Evolutionary conservation across 169 alveolate species (phyloP).

Genomic region (Amoebophrya sp.): DNA sequence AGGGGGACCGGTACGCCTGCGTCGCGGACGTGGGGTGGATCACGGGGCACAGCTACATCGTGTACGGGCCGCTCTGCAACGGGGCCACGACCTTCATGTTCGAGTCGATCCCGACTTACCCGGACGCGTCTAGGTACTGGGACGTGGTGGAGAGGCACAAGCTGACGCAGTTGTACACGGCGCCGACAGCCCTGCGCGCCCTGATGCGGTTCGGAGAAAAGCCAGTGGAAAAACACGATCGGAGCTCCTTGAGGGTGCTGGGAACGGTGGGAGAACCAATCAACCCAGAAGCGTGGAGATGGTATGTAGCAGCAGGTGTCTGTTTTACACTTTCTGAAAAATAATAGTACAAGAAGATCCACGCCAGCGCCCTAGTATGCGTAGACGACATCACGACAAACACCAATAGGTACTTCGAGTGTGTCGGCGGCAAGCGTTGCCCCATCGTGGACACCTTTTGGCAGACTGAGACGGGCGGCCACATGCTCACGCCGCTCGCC

Average conservation of each 20-base stretch:
- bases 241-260: slow-evolving; percentile 46
- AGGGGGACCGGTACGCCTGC: slow-evolving; percentile 77
- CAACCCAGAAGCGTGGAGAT: slow-evolving; percentile 85
- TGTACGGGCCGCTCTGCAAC: slow-evolving; percentile 85
- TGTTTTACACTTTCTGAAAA: too few relatives aligned
- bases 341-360: too few relatives aligned
- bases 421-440: slow-evolving; percentile 37
- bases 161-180: slow-evolving; percentile 81
- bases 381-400: too few relatives aligned
- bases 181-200: slow-evolving; percentile 94
- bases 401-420: background rate
- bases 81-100: slow-evolving; percentile 82
- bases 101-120: slow-evolving; percentile 87
- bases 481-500: slow-evolving; percentile 76
- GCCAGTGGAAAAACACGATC: slow-evolving; percentile 43
- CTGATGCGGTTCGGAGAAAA: slow-evolving; percentile 53
- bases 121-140: slow-evolving; percentile 73
- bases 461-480: slow-evolving; percentile 96
- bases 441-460: slow-evolving; percentile 88
- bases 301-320: too few relatives aligned
- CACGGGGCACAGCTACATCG: slow-evolving; percentile 89
- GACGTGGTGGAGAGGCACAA: slow-evolving; percentile 70
- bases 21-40: slow-evolving; percentile 97
- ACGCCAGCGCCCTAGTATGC: too few relatives aligned
- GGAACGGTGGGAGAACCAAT: slow-evolving; percentile 86